Percentiles rank a stretch among this genome's conserved stretches.
These are phyloP conservation scores for Penicillium crustosum DNA, from an alignment of 2,329 filamentous ascomycete species.

Conservation along the genomic window DNA sequence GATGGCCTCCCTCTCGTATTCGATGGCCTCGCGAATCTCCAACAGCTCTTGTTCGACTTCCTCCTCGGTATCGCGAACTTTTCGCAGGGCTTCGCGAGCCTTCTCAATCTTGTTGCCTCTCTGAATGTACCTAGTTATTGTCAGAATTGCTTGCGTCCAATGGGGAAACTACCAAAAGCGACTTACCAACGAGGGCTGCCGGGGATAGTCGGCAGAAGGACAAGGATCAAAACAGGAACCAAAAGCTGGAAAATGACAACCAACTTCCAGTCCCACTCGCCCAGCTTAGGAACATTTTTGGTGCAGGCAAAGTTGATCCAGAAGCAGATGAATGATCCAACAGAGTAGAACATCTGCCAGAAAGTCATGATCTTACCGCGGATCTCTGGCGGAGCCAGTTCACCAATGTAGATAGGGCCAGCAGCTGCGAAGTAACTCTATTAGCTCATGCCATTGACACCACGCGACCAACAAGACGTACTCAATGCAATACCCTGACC, in stretches of 20 bases:
- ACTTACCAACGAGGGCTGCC: conserved; percentile 65
- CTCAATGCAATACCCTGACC: conserved; percentile 68
- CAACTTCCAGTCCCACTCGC: conserved; percentile 72
- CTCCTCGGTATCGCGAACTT: conserved; percentile 63
- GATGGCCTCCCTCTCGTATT: conserved; percentile 70
- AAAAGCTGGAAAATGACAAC: conserved; percentile 72
- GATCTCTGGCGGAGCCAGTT: conserved; percentile 64
- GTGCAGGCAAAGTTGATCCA: conserved; percentile 66
- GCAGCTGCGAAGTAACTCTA: conserved; percentile 47
- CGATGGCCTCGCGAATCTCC: conserved; percentile 65
- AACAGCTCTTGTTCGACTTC: conserved; percentile 67
- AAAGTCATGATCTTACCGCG: conserved; percentile 68
- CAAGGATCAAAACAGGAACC: conserved; percentile 63
- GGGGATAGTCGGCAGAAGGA: conserved; percentile 64
- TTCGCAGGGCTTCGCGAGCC: conserved; percentile 58
- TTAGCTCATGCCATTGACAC: conserved; percentile 3
- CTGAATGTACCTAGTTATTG: conserved; percentile 49
- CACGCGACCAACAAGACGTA: conserved; percentile 30
- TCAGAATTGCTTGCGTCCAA: conserved; percentile 8
- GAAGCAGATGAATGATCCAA: conserved; percentile 65
- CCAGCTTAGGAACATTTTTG: conserved; percentile 55
- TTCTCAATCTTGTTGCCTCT: conserved; percentile 59
- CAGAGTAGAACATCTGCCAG: conserved; percentile 68
- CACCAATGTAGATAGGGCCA: conserved; percentile 70
- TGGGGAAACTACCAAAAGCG: not conserved